These are phyloP conservation scores for Rhizophlyctis rosea DNA, from an alignment of 192 early-diverging fungal genomes.

Conservation along the genomic window DNA sequence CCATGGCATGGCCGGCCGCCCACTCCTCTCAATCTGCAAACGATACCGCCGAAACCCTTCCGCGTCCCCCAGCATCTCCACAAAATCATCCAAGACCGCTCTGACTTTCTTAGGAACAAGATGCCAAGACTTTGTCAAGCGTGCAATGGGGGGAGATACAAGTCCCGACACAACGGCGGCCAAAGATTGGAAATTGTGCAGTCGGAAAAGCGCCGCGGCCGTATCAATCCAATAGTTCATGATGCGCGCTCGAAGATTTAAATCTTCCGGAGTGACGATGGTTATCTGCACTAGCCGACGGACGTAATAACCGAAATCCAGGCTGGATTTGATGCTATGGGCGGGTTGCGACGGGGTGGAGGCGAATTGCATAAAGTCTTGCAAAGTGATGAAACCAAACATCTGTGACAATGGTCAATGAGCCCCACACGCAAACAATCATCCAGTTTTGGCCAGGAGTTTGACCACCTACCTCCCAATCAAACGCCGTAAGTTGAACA, in stretches of 20 bases:
- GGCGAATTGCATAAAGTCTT: constrained; percentile 6
- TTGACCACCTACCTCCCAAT: constrained; percentile 6
- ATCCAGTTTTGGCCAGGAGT: constrained; percentile 4
- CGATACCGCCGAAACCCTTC: no score
- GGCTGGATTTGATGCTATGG: constrained; percentile 5
- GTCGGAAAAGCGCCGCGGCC: not conserved
- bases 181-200: constrained; percentile 10
- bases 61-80: not conserved
- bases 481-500: constrained; percentile 2
- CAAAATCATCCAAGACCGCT: not conserved
- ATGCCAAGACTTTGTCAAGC: constrained; percentile 19
- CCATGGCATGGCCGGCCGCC: no score
- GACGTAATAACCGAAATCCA: constrained; percentile 14
- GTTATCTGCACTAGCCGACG: constrained; percentile 18
- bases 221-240: constrained; percentile 20
- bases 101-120: constrained; percentile 12
- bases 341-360: not conserved
- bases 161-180: constrained; percentile 14
- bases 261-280: not conserved
- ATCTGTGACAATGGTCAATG: no score
- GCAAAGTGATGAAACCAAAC: constrained; percentile 13
- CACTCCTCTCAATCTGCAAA: no score
- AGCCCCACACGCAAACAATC: constrained; percentile 11
- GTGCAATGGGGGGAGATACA: constrained; percentile 3
- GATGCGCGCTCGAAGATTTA: constrained; percentile 6